Base-by-base conservation (phyloP, 2,329 filamentous ascomycete genomes). In the Cladophialophora carrionii region DNA sequence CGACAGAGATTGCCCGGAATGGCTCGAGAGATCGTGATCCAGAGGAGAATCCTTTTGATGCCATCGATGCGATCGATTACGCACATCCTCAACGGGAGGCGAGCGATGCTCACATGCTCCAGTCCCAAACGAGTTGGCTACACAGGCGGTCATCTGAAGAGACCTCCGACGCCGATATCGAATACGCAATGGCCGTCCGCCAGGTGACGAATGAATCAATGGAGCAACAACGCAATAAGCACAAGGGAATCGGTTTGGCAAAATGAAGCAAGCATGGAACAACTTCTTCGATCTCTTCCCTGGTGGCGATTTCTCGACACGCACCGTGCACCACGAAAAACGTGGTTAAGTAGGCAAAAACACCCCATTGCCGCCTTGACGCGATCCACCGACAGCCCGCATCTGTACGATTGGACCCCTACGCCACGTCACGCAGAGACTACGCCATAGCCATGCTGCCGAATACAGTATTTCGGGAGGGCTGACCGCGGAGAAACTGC, bases 21-120 rank as follows among this genome's bases (percentile, higher is more conserved):
- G 70, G 64, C 20, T 72, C 69, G 20, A 63, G 69, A 48, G 70
- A 72, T 60, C 64, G 70, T 17, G 70, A 72, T 54, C 55, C 65
- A 17, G 70, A 72, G 24, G 69, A 67, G 55, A 71, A 72, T 53
- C 52, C 62, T 3, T 67, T 69, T 34, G 41, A 65, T 14, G 52
- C 63, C 26, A 62, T 71, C 9, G 68, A 71, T 8, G 60, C 63
- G 46, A 61, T 71, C 12, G 68, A 71, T 46, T 68, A 71, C 59
- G 68, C 62, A 26, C 64, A 68, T 49, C 61, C 68, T 32, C 68
- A 64, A 55, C 60, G 68, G 37, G 63, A 66, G 49, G 62, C 64
- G 5, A 70, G 69, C 56, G 70, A 72, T 34, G 52, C 65, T 12
- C 62, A 64, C 14, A 66, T 60, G 51, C 55, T 72, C 29, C 58